Base-by-base conservation (phyloP, 495 filamentous ascomycete species). In the Tetracladium setigerum region DNA sequence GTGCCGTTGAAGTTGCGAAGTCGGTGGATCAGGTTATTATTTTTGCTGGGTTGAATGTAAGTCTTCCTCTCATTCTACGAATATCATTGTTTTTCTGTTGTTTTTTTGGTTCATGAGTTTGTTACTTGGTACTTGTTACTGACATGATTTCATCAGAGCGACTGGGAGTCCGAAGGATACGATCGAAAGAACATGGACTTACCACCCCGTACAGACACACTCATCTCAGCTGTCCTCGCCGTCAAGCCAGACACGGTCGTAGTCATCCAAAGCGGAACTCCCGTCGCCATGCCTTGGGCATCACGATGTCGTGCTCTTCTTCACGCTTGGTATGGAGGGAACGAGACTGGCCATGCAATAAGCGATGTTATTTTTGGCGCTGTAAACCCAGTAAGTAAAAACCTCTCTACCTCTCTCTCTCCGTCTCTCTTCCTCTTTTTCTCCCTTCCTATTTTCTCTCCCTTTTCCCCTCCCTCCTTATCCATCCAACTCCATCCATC, bases 21-120 rank as follows among this genome's bases (percentile, higher is more conserved):
- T 64, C 69, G 31, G 74, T 75, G 1, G 83, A 85, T 15, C 74
- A 83, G 44, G 83, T 82, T 10, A 72, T 86, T 40, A 53, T 85
- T 15, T 79, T 81, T 50, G 77, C 76, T 9, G 82, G 83, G 10
- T 70, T 85, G 30, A 84, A 81, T 41, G 68, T 65, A n/a, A 34
- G 31, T 34, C n/a, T n/a, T n/a, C n/a, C n/a, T n/a, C n/a, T n/a
- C n/a, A n/a, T n/a, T n/a, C n/a, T n/a, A n/a, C n/a, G n/a, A n/a
- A n/a, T n/a, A n/a, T n/a, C n/a, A n/a, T n/a, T n/a, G n/a, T n/a
- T n/a, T n/a, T n/a, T n/a, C n/a, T n/a, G n/a, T n/a, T n/a, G n/a
- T n/a, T n/a, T n/a, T n/a, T n/a, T n/a, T n/a, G n/a, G n/a, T n/a
- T n/a, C n/a, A n/a, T n/a, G n/a, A n/a, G n/a, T n/a, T n/a, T n/a